A percentile compares a stretch with the other conserved stretches of the same genome.
phyloP scores from a whole-genome alignment of 192 early-diverging fungal genomes.

The Rhizoclosmatium globosum region DNA sequence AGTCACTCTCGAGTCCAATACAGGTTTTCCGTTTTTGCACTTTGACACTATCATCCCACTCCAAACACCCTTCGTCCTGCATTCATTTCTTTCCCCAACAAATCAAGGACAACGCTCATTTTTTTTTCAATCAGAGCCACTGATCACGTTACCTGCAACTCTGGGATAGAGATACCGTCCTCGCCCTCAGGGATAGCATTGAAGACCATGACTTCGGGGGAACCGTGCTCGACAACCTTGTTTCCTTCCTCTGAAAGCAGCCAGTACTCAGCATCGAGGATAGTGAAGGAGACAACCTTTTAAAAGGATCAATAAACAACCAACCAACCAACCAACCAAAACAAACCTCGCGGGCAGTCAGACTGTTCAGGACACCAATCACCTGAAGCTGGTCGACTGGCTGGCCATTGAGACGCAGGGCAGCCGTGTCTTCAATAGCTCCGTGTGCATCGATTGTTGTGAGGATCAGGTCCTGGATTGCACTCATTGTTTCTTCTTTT shows the following conservation, averaged over 20 bases:
- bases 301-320: slow-evolving; percentile 3
- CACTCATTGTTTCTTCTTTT: not conserved
- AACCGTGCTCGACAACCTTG: slow-evolving; percentile 85
- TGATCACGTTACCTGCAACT: slow-evolving; percentile 68
- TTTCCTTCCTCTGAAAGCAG: slow-evolving; percentile 88
- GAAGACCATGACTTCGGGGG: slow-evolving; percentile 94
- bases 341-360: slow-evolving; percentile 85
- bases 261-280: slow-evolving; percentile 83
- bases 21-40: slow-evolving; percentile 4
- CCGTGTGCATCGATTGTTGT: slow-evolving; percentile 69
- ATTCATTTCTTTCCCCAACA: no score
- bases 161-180: slow-evolving; percentile 86
- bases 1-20: no score
- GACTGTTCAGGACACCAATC: slow-evolving; percentile 84
- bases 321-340: slow-evolving; percentile 3
- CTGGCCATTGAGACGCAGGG: slow-evolving; percentile 63
- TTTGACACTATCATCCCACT: slow-evolving; percentile 19
- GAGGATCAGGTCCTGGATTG: slow-evolving; percentile 57
- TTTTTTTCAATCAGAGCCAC: no score
- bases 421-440: slow-evolving; percentile 75
- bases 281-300: slow-evolving; percentile 83
- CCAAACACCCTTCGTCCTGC: no score
- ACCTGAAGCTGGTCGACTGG: slow-evolving; percentile 72
- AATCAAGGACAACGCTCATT: no score
- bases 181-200: slow-evolving; percentile 80